phyloP scores from a whole-genome alignment of 1,284 basidiomycete species.

The Afroboletus lepidellus region DNA sequence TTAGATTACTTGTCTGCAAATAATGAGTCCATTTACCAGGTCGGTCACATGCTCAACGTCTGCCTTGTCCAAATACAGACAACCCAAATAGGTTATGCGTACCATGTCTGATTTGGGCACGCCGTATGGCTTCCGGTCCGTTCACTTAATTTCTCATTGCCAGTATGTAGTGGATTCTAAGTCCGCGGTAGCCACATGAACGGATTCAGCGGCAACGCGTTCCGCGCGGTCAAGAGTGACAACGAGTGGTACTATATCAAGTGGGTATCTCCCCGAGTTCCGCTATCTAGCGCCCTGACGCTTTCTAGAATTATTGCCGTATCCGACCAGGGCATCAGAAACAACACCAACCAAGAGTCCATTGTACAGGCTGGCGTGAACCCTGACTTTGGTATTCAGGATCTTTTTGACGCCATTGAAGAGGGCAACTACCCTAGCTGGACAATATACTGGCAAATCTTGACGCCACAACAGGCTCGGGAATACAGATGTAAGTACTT shows the following conservation, averaged over 20 bases:
- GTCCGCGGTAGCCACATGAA: background rate
- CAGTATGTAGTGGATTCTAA: background rate
- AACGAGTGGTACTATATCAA: constrained; percentile 1
- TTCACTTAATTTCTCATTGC: background rate
- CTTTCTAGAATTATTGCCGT: constrained; percentile 11
- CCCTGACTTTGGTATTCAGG: constrained; percentile 38
- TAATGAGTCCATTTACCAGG: constrained; percentile 49
- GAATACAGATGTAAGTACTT: constrained; percentile 6
- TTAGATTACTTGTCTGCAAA: constrained; percentile 49
- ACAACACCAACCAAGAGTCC: constrained; percentile 36
- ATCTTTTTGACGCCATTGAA: constrained; percentile 40
- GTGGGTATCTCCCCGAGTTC: background rate
- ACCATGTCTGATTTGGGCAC: constrained; percentile 32
- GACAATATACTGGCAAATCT: constrained; percentile 20
- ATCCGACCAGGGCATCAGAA: constrained; percentile 18
- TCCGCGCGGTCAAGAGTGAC: background rate
- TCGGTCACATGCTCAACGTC: background rate
- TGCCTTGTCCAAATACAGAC: constrained; percentile 2
- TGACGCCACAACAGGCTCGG: background rate
- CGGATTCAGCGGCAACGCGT: background rate
- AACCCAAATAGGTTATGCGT: constrained; percentile 35
- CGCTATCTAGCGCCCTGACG: background rate
- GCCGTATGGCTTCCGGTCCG: constrained; percentile 22
- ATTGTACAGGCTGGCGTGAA: constrained; percentile 35
- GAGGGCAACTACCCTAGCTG: constrained; percentile 36